Evolutionary conservation across 2,329 filamentous ascomycete genomes (phyloP).

Genomic region (Epichloe hybrida): DNA sequence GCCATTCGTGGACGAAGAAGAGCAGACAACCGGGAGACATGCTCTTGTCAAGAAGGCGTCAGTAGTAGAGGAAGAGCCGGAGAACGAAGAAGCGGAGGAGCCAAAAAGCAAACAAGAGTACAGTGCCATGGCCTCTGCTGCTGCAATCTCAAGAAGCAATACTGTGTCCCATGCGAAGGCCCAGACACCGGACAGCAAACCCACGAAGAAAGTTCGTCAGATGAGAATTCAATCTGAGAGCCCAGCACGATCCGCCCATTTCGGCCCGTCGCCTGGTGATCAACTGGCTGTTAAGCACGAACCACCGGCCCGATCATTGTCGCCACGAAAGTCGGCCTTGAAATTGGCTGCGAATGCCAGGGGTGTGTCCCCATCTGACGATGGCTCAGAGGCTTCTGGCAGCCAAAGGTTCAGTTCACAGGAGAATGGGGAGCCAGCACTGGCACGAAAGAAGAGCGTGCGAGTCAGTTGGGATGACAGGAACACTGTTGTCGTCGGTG

Average conservation of each 20-base stretch:
- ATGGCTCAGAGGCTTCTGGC: slow-evolving; percentile 30
- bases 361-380: slow-evolving; percentile 36
- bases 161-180: background rate
- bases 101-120: slow-evolving; percentile 6
- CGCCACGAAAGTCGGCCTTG: slow-evolving; percentile 64
- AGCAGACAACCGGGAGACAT: background rate
- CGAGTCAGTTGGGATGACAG: slow-evolving; percentile 71
- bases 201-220: slow-evolving; percentile 9
- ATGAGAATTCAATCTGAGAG: slow-evolving; percentile 39
- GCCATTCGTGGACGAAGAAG: background rate
- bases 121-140: slow-evolving; percentile 13
- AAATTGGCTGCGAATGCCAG: slow-evolving; percentile 45
- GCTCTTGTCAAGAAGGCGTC: slow-evolving; percentile 27
- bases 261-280: slow-evolving; percentile 40
- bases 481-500: slow-evolving; percentile 39
- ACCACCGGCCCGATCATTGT: slow-evolving; percentile 57
- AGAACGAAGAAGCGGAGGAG: slow-evolving; percentile 22
- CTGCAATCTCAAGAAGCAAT: slow-evolving; percentile 14
- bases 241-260: slow-evolving; percentile 55
- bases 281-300: slow-evolving; percentile 48
- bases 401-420: slow-evolving; percentile 13
- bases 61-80: slow-evolving; percentile 31
- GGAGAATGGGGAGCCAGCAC: slow-evolving; percentile 22
- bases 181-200: background rate
- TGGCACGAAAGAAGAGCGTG: slow-evolving; percentile 46